Evolutionary conservation across 2,329 filamentous ascomycete genomes (phyloP), one percentile per base, ranked within the genome.

Genomic region (Aurifilum marmelostoma): DNA sequence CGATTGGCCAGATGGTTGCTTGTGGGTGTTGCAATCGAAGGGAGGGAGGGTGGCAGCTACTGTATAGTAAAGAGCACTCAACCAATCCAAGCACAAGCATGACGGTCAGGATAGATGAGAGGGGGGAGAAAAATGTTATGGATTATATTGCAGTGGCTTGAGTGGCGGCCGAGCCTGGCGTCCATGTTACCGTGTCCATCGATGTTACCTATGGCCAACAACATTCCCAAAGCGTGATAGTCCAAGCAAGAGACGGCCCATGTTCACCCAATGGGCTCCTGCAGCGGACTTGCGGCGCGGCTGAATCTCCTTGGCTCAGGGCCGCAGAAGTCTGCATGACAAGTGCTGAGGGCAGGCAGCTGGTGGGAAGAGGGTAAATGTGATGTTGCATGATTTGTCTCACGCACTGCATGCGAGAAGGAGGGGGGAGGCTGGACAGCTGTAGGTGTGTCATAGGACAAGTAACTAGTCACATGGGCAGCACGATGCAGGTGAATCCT

Each of bases 311-410:
- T 34, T 64, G 34, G 41, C 41, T 37, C 37, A 14, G 29, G 56
- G 47, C 37, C 47, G 21, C 68, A 56, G 68, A 37, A 54, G 34
- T 60, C 12, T 67, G 63, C 65, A 69, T 58, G 34, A 64, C 61
- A 34, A 43, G 67, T 27, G 52, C 37, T 47, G 60, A 24, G 24
- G 52, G 34, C 54, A 5, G 59, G 37, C 50, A 29, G n/a, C n/a
- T n/a, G n/a, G 37, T 60, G 34, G 29, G 29, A 9, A 21, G 29
- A 50, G 43, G 61, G 39, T 52, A 29, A 63, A 47, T 59, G 47
- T 59, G 34, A 50, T 43, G 54, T 43, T 70, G 68, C 68, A 70
- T 56, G 56, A 65, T 67, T 56, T 67, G 56, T 67, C 68, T 67
- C 43, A n/a, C 43, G 61, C 65, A 67, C 61, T 56, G 62, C 65